Evolutionary conservation across 2,329 filamentous ascomycete species (phyloP).

Genomic region (Lizonia empirigonia): DNA sequence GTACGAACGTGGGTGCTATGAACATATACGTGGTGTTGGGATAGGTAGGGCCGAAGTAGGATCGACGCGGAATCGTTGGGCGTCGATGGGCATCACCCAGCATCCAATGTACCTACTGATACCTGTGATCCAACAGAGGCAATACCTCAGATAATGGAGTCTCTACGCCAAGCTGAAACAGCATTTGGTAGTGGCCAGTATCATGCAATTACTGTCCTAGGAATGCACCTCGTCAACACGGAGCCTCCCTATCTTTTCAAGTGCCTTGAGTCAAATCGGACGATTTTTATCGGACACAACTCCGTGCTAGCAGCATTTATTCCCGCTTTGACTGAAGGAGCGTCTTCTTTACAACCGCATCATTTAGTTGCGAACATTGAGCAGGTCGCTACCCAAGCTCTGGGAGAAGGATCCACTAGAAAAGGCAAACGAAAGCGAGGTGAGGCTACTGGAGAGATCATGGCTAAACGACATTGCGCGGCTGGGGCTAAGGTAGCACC

Average conservation of each 20-base stretch:
- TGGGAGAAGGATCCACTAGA: conserved; percentile 6
- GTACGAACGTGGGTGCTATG: too few species aligned
- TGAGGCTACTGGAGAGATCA: conserved; percentile 3
- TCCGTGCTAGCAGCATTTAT: conserved; percentile 5
- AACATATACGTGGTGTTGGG: too few species aligned
- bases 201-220: conserved; percentile 13
- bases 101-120: too few species aligned
- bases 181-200: conserved; percentile 8
- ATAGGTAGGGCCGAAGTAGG: too few species aligned
- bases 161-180: conserved; percentile 10
- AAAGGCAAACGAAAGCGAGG: conserved; percentile 6
- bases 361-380: background rate
- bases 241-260: conserved; percentile 12
- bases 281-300: conserved; percentile 10
- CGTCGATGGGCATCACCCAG: too few species aligned
- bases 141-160: conserved; percentile 10
- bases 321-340: conserved; percentile 5
- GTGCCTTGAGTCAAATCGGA: conserved; percentile 8
- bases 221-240: conserved; percentile 9
- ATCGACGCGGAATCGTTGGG: too few species aligned
- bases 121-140: too few species aligned
- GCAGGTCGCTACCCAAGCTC: conserved; percentile 3
- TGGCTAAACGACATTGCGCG: conserved; percentile 3
- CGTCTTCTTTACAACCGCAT: conserved; percentile 9
- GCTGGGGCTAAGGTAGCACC: conserved; percentile 1